Percentiles rank a stretch among this genome's conserved stretches.
These are phyloP conservation scores for Jaapia argillacea DNA, from an alignment of 768 basidiomycete species.

Conservation along the genomic window DNA sequence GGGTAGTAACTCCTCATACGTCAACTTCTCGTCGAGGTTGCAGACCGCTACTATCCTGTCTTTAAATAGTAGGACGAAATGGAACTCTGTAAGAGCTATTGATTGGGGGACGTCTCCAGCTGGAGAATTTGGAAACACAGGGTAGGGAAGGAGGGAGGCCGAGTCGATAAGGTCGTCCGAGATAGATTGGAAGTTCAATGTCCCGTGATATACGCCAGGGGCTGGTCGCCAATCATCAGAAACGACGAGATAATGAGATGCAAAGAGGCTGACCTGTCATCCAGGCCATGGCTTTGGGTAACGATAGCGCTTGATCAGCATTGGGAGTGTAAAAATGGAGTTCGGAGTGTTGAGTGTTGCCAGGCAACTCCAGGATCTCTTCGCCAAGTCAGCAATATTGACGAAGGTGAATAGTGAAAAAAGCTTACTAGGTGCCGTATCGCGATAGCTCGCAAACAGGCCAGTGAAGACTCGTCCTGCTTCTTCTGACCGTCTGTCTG, in stretches of 20 bases:
- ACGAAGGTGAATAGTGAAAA: conserved; percentile 7
- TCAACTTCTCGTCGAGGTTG: conserved; percentile 66
- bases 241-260: background rate
- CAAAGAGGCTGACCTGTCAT: conserved; percentile 57
- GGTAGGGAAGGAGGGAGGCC: conserved; percentile 74
- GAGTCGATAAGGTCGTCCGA: conserved; percentile 71
- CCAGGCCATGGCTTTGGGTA: conserved; percentile 81
- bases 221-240: conserved; percentile 29
- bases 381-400: conserved; percentile 16
- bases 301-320: conserved; percentile 55
- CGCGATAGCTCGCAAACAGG: conserved; percentile 66
- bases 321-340: conserved; percentile 72
- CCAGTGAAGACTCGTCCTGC: conserved; percentile 64
- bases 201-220: conserved; percentile 84
- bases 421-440: conserved; percentile 68
- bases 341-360: conserved; percentile 64
- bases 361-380: conserved; percentile 91
- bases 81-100: conserved; percentile 83
- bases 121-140: conserved; percentile 27
- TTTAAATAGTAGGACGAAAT: conserved; percentile 78
- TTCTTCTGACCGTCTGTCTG: conserved; percentile 65
- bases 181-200: conserved; percentile 56
- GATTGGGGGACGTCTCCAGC: conserved; percentile 50
- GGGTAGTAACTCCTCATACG: conserved; percentile 78
- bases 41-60: conserved; percentile 74